Conservation (phyloP, 2,329 filamentous ascomycete species). For the Pyrenochaeta sp. region DNA sequence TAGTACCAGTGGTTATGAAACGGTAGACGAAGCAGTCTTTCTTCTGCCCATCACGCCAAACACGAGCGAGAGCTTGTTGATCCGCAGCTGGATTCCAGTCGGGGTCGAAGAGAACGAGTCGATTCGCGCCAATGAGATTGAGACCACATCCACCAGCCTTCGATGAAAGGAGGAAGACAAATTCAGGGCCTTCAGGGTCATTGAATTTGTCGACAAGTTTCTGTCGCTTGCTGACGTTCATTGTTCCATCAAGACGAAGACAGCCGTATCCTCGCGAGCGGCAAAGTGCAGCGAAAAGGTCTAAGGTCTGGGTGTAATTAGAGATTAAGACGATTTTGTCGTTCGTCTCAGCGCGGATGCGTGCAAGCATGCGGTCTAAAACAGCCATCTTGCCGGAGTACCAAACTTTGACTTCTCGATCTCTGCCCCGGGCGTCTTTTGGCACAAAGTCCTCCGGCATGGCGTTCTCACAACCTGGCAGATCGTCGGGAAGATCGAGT, state of each 20-base stretch:
- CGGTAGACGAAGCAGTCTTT: constrained; percentile 99
- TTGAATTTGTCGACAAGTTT: constrained; percentile 99
- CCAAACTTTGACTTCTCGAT: constrained; percentile 92
- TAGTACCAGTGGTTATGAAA: constrained; percentile 98
- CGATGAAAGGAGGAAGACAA: constrained; percentile 93
- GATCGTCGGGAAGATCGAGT: constrained; percentile 79
- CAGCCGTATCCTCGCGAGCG: constrained; percentile 84
- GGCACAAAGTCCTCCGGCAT: constrained; percentile 89
- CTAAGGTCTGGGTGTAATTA: constrained; percentile 96
- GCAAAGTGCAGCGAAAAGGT: constrained; percentile 92
- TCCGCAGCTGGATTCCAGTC: constrained; percentile 97
- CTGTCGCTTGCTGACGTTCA: constrained; percentile 96
- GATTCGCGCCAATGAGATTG: constrained; percentile 93
- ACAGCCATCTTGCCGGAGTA: constrained; percentile 99
- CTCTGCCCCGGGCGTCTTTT: constrained; percentile 85
- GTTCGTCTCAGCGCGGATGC: constrained; percentile 94
- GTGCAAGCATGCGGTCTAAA: constrained; percentile 95
- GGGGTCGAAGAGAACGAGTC: constrained; percentile 93
- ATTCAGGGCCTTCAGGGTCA: constrained; percentile 86
- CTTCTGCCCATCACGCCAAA: constrained; percentile 98
- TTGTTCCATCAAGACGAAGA: constrained; percentile 91
- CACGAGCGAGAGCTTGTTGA: constrained; percentile 94
- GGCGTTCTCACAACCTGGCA: constrained; percentile 83
- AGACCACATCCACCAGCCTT: constrained; percentile 97
- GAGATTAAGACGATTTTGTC: constrained; percentile 99